Evolutionary conservation across 2,329 filamentous ascomycete genomes (phyloP).

Genomic region (Ascochyta pisi): DNA sequence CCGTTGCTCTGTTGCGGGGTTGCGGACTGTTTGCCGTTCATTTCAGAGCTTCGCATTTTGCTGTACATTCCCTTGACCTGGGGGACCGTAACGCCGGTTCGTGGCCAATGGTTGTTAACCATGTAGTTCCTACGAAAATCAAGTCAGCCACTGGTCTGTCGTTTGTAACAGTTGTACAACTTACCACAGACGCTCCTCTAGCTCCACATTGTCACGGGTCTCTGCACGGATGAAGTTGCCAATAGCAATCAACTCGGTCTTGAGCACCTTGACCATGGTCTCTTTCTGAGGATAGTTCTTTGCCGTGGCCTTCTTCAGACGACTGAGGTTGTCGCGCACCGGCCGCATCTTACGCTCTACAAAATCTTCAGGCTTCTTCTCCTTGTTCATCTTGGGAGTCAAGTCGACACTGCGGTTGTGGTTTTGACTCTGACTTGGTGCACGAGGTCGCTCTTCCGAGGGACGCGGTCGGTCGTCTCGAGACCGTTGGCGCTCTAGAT

Average conservation of each 20-base stretch:
- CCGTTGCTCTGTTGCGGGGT: conserved; percentile 33
- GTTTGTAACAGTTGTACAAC: conserved; percentile 21
- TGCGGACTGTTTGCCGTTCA: conserved; percentile 34
- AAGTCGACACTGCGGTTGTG: conserved; percentile 37
- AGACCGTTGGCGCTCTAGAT: conserved; percentile 39
- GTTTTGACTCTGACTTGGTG: conserved; percentile 57
- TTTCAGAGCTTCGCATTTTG: conserved; percentile 45
- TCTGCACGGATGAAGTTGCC: conserved; percentile 66
- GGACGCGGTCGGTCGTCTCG: conserved; percentile 57
- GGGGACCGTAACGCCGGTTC: conserved; percentile 35
- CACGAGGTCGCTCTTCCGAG: conserved; percentile 50
- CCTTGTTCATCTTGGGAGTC: conserved; percentile 34
- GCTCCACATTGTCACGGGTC: conserved; percentile 50
- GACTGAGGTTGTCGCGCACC: conserved; percentile 66
- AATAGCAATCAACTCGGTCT: conserved; percentile 66
- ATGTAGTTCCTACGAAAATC: conserved; percentile 41
- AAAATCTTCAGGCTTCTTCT: conserved; percentile 54
- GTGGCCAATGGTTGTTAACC: conserved; percentile 49
- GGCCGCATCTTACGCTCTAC: conserved; percentile 63
- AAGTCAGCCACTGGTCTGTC: conserved; percentile 26
- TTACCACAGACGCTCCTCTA: conserved; percentile 62
- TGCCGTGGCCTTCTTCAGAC: conserved; percentile 66
- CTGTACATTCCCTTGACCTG: conserved; percentile 49
- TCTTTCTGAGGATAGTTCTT: conserved; percentile 69
- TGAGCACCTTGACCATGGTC: conserved; percentile 67